Conservation (phyloP, 2,329 filamentous ascomycete genomes). For the Cyphellophora attinorum region DNA sequence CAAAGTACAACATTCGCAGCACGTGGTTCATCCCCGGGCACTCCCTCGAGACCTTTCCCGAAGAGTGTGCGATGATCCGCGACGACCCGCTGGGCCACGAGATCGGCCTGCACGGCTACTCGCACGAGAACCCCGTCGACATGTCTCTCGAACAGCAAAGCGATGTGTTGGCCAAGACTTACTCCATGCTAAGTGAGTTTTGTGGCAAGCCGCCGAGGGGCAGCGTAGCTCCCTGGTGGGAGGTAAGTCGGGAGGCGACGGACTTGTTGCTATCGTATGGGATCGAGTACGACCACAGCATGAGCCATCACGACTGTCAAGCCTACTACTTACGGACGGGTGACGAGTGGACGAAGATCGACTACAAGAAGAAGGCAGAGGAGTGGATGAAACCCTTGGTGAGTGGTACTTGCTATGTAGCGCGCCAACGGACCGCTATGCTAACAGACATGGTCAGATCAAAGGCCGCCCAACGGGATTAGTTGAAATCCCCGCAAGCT, state of each 20-base stretch:
- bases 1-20: slow-evolving; percentile 62
- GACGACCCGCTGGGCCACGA: slow-evolving; percentile 60
- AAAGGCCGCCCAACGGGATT: slow-evolving; percentile 29
- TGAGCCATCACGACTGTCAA: slow-evolving; percentile 35
- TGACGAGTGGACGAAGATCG: slow-evolving; percentile 35
- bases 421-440: no score
- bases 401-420: no score
- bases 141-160: slow-evolving; percentile 68
- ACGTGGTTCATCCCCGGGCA: slow-evolving; percentile 60
- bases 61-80: slow-evolving; percentile 51
- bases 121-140: slow-evolving; percentile 61
- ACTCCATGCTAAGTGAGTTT: slow-evolving; percentile 62
- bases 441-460: no score
- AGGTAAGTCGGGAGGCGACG: slow-evolving; percentile 57
- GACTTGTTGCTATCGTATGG: slow-evolving; percentile 32
- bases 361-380: slow-evolving; percentile 30
- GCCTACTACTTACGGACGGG: slow-evolving; percentile 34
- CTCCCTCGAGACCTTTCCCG: slow-evolving; percentile 55
- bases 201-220: slow-evolving; percentile 59
- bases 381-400: slow-evolving; percentile 42
- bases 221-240: slow-evolving; percentile 68
- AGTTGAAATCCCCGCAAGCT: slow-evolving; percentile 34
- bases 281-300: slow-evolving; percentile 34
- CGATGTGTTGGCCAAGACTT: slow-evolving; percentile 74
- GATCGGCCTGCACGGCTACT: slow-evolving; percentile 61